phyloP scores from a whole-genome alignment of 768 basidiomycete species.

The Mycena polygramma region DNA sequence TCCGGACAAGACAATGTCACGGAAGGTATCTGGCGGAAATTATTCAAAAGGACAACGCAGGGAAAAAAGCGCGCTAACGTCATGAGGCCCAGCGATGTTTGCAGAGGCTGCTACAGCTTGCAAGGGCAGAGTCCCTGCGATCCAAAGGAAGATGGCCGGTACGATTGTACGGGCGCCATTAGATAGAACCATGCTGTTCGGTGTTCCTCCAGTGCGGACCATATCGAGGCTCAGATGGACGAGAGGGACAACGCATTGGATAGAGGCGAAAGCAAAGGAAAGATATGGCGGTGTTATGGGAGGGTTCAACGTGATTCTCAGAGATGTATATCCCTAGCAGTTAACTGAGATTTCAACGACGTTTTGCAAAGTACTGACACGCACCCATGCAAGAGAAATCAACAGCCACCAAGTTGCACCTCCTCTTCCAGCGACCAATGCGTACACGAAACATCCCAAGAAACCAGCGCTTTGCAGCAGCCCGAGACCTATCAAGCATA shows the following conservation, averaged over 20 bases:
- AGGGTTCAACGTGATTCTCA: conserved; percentile 55
- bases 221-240: conserved; percentile 52
- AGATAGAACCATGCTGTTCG: conserved; percentile 38
- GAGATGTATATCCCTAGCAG: conserved; percentile 58
- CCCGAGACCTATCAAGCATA: conserved; percentile 53
- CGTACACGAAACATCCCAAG: conserved; percentile 58
- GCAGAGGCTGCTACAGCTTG: conserved; percentile 56
- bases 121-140: conserved; percentile 71
- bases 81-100: conserved; percentile 62
- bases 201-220: conserved; percentile 34
- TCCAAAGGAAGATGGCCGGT: conserved; percentile 56
- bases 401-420: conserved; percentile 46
- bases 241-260: conserved; percentile 53
- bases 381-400: conserved; percentile 64
- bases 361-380: conserved; percentile 37
- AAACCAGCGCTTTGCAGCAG: conserved; percentile 56
- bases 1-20: conserved; percentile 68
- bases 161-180: conserved; percentile 49
- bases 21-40: conserved; percentile 59
- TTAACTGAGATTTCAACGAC: conserved; percentile 21
- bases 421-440: conserved; percentile 43
- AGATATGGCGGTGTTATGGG: conserved; percentile 68
- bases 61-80: conserved; percentile 52
- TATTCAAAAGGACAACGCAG: conserved; percentile 26
- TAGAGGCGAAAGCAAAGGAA: conserved; percentile 57